phyloP scores from a whole-genome alignment of 2,329 filamentous ascomycete genomes.

The Phialemoniopsis sp. region DNA sequence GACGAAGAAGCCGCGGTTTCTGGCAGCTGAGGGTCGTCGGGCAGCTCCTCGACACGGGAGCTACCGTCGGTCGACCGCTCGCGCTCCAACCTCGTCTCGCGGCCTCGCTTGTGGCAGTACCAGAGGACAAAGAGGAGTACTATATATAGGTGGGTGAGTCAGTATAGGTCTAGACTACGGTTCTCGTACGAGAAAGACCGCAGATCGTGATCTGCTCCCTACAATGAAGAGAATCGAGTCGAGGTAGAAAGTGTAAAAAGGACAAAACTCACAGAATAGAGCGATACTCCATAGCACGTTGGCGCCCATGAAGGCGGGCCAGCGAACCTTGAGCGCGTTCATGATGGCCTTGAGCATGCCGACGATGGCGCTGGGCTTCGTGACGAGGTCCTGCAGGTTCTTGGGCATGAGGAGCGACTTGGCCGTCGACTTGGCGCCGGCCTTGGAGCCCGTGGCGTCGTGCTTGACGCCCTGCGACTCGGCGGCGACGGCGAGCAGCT shows the following conservation, averaged over 20 bases:
- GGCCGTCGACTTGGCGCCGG: slow-evolving; percentile 42
- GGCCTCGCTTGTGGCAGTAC: slow-evolving; percentile 96
- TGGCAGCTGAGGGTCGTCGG: slow-evolving; percentile 33
- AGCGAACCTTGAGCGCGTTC: slow-evolving; percentile 78
- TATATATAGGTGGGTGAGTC: slow-evolving; percentile 23
- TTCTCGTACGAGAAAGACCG: no score
- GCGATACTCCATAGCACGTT: slow-evolving; percentile 90
- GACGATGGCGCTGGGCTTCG: slow-evolving; percentile 82
- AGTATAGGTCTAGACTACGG: slow-evolving; percentile 4
- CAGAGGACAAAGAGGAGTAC: slow-evolving; percentile 92
- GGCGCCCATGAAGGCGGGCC: slow-evolving; percentile 86
- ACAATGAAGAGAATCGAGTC: neutral
- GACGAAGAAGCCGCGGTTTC: no score
- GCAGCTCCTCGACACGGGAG: slow-evolving; percentile 42
- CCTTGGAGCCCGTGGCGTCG: slow-evolving; percentile 42
- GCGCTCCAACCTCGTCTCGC: slow-evolving; percentile 68
- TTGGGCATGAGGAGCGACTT: slow-evolving; percentile 67
- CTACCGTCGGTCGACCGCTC: slow-evolving; percentile 22
- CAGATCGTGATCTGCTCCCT: no score
- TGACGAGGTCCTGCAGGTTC: slow-evolving; percentile 73
- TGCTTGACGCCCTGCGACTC: slow-evolving; percentile 65
- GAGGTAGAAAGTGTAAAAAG: neutral
- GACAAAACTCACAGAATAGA: slow-evolving; percentile 66
- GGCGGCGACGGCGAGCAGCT: slow-evolving; percentile 74
- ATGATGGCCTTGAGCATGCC: slow-evolving; percentile 87